A percentile compares a stretch with the other conserved stretches of the same genome.
phyloP scores from a whole-genome alignment of 2,329 filamentous ascomycete genomes.

The Colletotrichum tamarilloi region DNA sequence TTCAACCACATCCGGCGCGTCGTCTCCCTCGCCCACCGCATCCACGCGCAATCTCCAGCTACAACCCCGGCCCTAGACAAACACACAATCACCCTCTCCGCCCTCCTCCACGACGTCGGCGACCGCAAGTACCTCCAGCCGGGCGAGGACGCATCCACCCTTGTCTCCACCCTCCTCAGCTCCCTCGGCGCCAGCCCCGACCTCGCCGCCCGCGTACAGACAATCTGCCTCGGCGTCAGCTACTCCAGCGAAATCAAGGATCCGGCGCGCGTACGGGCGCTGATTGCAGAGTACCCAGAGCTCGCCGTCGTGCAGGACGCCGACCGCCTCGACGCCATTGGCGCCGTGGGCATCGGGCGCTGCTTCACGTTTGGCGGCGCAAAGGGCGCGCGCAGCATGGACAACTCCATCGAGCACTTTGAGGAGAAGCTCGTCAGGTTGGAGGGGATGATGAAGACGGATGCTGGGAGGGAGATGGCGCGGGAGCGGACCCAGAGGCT shows the following conservation, averaged over 20 bases:
- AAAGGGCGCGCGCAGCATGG: constrained; percentile 63
- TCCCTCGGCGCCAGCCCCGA: constrained; percentile 64
- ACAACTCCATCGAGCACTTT: constrained; percentile 78
- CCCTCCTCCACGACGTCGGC: constrained; percentile 88
- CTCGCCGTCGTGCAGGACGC: constrained; percentile 91
- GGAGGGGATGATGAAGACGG: constrained; percentile 73
- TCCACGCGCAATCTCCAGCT: constrained; percentile 50
- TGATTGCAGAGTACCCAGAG: constrained; percentile 77
- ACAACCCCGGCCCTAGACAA: constrained; percentile 53
- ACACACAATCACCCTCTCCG: constrained; percentile 73
- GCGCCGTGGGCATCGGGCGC: constrained; percentile 84
- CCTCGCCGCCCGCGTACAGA: constrained; percentile 75
- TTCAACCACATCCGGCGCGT: constrained; percentile 87
- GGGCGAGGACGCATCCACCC: constrained; percentile 65
- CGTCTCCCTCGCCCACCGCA: constrained; percentile 75
- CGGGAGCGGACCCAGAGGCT: constrained; percentile 64
- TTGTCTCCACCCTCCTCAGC: constrained; percentile 66
- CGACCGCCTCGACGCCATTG: constrained; percentile 91
- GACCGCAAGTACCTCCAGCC: constrained; percentile 82
- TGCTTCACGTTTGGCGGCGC: constrained; percentile 82
- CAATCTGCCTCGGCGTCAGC: constrained; percentile 80
- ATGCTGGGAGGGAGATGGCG: constrained; percentile 63
- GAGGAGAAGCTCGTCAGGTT: constrained; percentile 78
- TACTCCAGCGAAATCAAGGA: constrained; percentile 80
- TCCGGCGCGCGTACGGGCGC: constrained; percentile 65